Base-by-base conservation (phyloP, 257 asterid genomes). In the Ophiorrhiza pumila region DNA sequence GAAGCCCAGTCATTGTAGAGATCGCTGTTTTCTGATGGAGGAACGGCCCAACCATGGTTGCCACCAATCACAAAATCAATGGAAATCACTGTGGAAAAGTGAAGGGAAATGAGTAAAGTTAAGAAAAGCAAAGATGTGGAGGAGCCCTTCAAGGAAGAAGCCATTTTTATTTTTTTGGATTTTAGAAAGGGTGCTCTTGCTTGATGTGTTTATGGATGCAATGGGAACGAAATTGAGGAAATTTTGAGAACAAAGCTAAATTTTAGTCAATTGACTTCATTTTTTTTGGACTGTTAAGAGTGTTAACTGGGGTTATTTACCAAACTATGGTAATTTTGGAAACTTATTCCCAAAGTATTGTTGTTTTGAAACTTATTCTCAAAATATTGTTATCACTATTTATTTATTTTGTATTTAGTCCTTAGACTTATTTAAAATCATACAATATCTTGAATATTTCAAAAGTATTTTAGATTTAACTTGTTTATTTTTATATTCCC, bases 1-100 rank as follows among this genome's bases (percentile, higher is more conserved):
- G 96, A 82, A 65, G 98, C 98, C 97, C 97, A 92, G 2, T 89
- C 87, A 68, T 92, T 87, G 85, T 80, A 92, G 2, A 81, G 17
- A 43, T 82, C 89, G 0, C 67, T 76, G 37, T 83, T 74, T 76
- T 81, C 84, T 0, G 82, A 7, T 1, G 83, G 56, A 29, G 97
- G 95, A 34, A 86, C 59, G 8, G 71, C 79, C 98, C 96, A 92
- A 0, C 98, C 95, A 0, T 66, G 69, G 23, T 76, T 71, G 2
- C 89, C 96, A 29, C 97, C 97, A 0, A 92, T 97, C 4, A 62
- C 73, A 18, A 92, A 83, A 76, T 87, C 87, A 39, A 50, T 73
- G 20, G 90, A 82, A 52, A 73, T 59, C 53, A 60, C 89, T 23
- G 73, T 39, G 45, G 45, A 69, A 17, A 76, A 74, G 52, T 80